Evolutionary conservation across 2,329 filamentous ascomycete species (phyloP).

Genomic region (Aspergillus sp.): DNA sequence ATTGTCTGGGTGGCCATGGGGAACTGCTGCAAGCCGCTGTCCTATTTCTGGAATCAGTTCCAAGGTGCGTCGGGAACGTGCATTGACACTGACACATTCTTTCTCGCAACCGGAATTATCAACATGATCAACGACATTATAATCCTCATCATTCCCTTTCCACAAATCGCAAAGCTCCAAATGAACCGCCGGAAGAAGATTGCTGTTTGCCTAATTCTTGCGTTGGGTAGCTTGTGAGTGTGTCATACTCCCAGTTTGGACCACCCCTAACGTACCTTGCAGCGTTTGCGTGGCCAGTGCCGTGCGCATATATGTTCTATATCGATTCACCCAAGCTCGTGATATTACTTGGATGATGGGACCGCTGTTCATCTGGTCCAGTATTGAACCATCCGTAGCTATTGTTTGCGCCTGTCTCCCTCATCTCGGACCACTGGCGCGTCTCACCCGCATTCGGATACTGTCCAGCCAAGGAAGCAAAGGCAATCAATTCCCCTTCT

Average conservation of each 20-base stretch:
- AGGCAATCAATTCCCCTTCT: not conserved
- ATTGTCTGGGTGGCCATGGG: conserved; percentile 18
- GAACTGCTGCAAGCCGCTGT: conserved; percentile 14
- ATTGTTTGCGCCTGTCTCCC: conserved; percentile 18
- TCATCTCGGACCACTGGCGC: conserved; percentile 16
- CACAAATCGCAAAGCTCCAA: conserved; percentile 15
- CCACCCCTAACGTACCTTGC: not conserved
- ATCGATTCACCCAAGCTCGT: not conserved
- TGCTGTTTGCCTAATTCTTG: conserved; percentile 19
- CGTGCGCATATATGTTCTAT: conserved; percentile 10
- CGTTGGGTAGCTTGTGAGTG: conserved; percentile 20
- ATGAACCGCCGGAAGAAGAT: conserved; percentile 16
- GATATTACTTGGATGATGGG: conserved; percentile 17
- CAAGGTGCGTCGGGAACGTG: conserved; percentile 8
- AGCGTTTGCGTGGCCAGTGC: conserved; percentile 13
- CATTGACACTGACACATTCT: conserved; percentile 13
- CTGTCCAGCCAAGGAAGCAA: not conserved
- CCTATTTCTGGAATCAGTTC: conserved; percentile 23
- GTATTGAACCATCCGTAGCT: conserved; percentile 13
- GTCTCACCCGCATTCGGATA: not conserved
- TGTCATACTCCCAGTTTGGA: not conserved
- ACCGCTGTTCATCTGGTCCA: conserved; percentile 14
- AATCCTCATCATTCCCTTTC: conserved; percentile 1
- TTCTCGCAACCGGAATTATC: conserved; percentile 12
- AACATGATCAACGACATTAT: conserved; percentile 17